Evolutionary conservation across 2,329 filamentous ascomycete genomes (phyloP), one percentile per base, ranked within the genome.

Genomic region (Aplosporella prunicola): DNA sequence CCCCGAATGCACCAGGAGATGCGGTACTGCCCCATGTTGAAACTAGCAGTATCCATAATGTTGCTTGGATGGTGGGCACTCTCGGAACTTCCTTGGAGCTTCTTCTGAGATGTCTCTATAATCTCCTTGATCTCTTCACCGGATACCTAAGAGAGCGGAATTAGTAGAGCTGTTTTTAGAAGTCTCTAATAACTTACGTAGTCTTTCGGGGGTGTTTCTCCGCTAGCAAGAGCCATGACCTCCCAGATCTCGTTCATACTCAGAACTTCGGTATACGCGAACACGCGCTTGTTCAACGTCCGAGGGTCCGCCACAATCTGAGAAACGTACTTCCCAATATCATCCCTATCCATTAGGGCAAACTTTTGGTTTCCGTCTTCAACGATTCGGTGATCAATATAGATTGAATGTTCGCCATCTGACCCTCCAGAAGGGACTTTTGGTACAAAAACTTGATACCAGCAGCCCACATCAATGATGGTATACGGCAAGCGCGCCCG

Each of bases 401-500:
- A 13, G 1, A 33, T n/a, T n/a, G n/a, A n/a, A n/a, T n/a, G n/a
- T n/a, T 58, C 59, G 42, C 67, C 66, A 46, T 71, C 67, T n/a
- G 61, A 52, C 24, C 53, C 52, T 8, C 68, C 66, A 11, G 60
- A 65, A n/a, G 63, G 59, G 1, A 72, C 49, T n/a, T 47, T 48
- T 9, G 64, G 65, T 38, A 66, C 58, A 5, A 57, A 55, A 20
- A 69, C 45, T 46, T 75, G 69, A 47, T 72, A 69, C 74, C 73
- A 77, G 58, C 60, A 73, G n/a, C 72, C 73, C 9, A 74, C 63
- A 43, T 77, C 72, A 33, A 76, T 66, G 47, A 72, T 57, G 5
- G 73, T 76, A 53, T 68, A 77, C 0, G 69, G 68, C 1, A 77
- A 58, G 20, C 58, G 52, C 2, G 69, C 47, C 37, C 59, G 53